phyloP scores from a whole-genome alignment of 257 asterid genomes.

The Solanum clarkiae region DNA sequence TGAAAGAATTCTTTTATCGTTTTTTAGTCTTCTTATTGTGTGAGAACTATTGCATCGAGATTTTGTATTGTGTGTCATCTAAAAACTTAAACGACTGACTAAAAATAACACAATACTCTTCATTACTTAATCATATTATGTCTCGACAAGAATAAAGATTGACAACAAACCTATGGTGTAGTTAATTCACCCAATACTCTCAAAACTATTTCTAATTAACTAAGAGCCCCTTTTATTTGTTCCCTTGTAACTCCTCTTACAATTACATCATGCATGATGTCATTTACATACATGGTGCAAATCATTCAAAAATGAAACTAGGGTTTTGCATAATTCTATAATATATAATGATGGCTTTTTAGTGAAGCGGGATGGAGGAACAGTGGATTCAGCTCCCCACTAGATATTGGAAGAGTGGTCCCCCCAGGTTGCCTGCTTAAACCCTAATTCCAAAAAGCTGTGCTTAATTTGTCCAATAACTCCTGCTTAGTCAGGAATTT shows the following conservation, averaged over 20 bases:
- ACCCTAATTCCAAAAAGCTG: neutral
- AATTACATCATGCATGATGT: neutral
- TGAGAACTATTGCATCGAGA: too few species aligned
- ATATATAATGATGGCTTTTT: neutral
- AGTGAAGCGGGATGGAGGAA: neutral
- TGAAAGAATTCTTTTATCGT: too few species aligned
- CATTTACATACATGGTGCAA: neutral
- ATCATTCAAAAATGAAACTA: neutral
- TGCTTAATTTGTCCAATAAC: neutral
- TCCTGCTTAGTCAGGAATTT: neutral
- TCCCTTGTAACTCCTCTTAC: neutral
- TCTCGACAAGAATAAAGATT: neutral
- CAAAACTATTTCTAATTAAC: too few species aligned
- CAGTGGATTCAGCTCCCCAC: neutral
- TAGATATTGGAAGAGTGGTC: slow-evolving; percentile 21
- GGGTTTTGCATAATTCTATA: neutral
- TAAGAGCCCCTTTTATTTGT: too few species aligned
- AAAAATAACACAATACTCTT: too few species aligned
- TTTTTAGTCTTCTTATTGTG: too few species aligned
- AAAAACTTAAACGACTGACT: too few species aligned
- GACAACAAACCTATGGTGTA: neutral
- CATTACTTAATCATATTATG: neutral
- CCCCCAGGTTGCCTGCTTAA: slow-evolving; percentile 10
- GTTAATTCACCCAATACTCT: too few species aligned
- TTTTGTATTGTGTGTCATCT: too few species aligned